These are phyloP conservation scores for Metschnikowia shivogae DNA, from an alignment of 805 yeast genomes.

Conservation along the genomic window DNA sequence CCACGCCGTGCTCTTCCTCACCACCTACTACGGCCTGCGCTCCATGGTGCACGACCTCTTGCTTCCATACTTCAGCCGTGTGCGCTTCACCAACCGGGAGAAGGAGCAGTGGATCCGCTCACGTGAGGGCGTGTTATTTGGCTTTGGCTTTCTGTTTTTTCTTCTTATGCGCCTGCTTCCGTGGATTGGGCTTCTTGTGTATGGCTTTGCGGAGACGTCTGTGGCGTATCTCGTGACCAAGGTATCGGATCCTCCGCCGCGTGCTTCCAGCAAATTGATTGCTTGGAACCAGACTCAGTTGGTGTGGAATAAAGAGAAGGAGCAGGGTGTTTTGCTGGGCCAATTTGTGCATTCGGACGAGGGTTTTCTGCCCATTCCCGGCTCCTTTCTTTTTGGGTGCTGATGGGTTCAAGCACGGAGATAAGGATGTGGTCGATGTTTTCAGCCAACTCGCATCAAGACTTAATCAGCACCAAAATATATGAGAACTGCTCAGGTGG, in stretches of 20 bases:
- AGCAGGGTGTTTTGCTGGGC: constrained; percentile 19
- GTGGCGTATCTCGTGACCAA: constrained; percentile 53
- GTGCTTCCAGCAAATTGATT: constrained; percentile 20
- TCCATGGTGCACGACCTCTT: constrained; percentile 45
- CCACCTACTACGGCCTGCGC: constrained; percentile 45
- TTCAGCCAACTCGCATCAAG: no score
- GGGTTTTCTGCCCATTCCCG: constrained; percentile 25
- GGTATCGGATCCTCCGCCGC: constrained; percentile 45
- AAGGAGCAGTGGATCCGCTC: constrained; percentile 47
- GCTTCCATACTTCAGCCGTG: constrained; percentile 46
- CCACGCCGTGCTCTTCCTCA: constrained; percentile 33
- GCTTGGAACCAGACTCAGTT: constrained; percentile 30
- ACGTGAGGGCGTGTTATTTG: constrained; percentile 53
- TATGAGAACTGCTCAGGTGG: no score
- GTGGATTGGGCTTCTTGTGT: constrained; percentile 43
- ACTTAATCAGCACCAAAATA: no score
- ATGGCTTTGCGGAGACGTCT: constrained; percentile 51
- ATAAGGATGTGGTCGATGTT: no score
- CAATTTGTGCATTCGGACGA: constrained; percentile 19
- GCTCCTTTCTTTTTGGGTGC: constrained; percentile 14
- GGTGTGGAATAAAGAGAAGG: constrained; percentile 27
- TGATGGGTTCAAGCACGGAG: not conserved
- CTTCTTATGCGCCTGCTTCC: constrained; percentile 39
- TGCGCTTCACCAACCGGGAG: constrained; percentile 42
- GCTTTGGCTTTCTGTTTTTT: constrained; percentile 50